phyloP scores from a whole-genome alignment of 257 asterid species.

The Vinca minor region DNA sequence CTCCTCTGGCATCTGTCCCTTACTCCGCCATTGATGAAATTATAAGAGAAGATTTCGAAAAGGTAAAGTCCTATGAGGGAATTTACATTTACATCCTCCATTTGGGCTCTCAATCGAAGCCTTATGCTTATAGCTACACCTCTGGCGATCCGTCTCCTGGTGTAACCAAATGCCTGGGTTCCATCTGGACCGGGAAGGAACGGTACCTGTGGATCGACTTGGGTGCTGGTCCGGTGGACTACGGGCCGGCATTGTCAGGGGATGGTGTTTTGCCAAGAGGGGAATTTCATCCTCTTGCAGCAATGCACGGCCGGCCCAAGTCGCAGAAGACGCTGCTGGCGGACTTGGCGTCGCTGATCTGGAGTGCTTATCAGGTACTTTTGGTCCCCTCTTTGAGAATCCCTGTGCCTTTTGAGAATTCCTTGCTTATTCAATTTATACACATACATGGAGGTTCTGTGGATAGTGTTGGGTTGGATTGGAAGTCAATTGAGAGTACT shows the following conservation, averaged over 20 bases:
- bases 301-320: conserved; percentile 76
- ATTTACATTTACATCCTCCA: conserved; percentile 66
- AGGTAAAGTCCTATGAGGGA: conserved; percentile 44
- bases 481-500: conserved; percentile 54
- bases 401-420: conserved; percentile 65
- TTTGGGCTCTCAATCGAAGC: conserved; percentile 47
- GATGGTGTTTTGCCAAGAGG: conserved; percentile 91
- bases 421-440: conserved; percentile 59
- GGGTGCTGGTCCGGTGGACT: conserved; percentile 96
- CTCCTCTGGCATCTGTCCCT: conserved; percentile 50
- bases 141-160: conserved; percentile 79
- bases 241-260: conserved; percentile 86
- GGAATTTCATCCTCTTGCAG: conserved; percentile 87
- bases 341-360: conserved; percentile 75
- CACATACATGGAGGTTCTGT: conserved; percentile 39
- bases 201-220: conserved; percentile 90
- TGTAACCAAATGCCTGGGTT: conserved; percentile 68
- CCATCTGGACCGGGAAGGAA: conserved; percentile 80
- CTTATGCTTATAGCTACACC: conserved; percentile 63
- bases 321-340: conserved; percentile 73
- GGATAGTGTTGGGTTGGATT: conserved; percentile 52
- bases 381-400: conserved; percentile 84
- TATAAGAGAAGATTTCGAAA: conserved; percentile 51
- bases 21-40: conserved; percentile 46
- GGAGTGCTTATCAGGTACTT: conserved; percentile 94